Base-by-base conservation (phyloP, 2,329 filamentous ascomycete species). In the Stachybotrys echinatus region DNA sequence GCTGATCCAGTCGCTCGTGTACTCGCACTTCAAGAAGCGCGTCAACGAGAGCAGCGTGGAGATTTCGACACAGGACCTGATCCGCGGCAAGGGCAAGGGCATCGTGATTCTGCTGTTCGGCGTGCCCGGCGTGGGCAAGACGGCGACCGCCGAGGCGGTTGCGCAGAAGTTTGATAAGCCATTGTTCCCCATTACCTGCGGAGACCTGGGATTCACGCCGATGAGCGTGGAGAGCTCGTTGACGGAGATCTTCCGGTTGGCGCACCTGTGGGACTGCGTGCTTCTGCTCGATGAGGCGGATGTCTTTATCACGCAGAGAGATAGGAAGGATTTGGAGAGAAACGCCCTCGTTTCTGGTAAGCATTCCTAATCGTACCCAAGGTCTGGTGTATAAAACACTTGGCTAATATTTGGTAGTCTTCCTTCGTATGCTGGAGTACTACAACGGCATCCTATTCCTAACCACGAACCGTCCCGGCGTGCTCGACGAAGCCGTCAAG, bases 391-490 rank as follows among this genome's bases (percentile, higher is more conserved):
- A n/a, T n/a, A n/a, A n/a, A n/a, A n/a, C n/a, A n/a, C n/a, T n/a
- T n/a, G n/a, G n/a, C n/a, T n/a, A n/a, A n/a, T n/a, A n/a, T n/a
- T n/a, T n/a, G n/a, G n/a, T n/a, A 65, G 69, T 72, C 1, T 72
- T 73, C 45, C 60, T 73, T 2, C 61, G 68, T 0, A 60, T 65
- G 0, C 54, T 73, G 1, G 70, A 73, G 47, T 72, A 71, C 55
- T 73, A 69, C 47, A 50, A 54, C 4, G 71, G 71, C 1, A 67
- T 74, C 37, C 54, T 74, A 1, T 71, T 70, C 55, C 59, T 75
- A 5, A 75, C 73, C 0, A 75, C 72, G 6, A 76, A 75, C 54
- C 65, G 70, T 3, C 65, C 73, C 2, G 70, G 70, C 1, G 55
- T 58, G 3, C 63, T 76, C n/a, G 73, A 75, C 50, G 68, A 72